Evolutionary conservation across 805 yeast genomes (phyloP).

Genomic region (Candida parachauliodes): DNA sequence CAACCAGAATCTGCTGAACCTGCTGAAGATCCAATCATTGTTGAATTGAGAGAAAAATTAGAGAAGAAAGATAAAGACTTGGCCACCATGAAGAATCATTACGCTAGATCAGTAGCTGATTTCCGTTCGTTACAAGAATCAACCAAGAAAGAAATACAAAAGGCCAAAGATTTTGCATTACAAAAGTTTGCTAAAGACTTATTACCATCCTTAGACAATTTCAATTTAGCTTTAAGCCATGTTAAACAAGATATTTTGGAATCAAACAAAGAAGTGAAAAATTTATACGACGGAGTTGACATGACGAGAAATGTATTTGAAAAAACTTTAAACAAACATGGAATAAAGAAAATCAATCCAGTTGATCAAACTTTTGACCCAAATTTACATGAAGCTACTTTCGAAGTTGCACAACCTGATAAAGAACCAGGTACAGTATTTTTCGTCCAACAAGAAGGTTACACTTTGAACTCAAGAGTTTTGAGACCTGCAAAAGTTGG

Average conservation of each 20-base stretch:
- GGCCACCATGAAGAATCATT: constrained; percentile 79
- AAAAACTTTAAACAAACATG: constrained; percentile 77
- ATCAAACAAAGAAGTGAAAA: constrained; percentile 61
- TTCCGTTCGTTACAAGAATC: constrained; percentile 90
- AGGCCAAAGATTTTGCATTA: constrained; percentile 85
- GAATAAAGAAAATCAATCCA: constrained; percentile 77
- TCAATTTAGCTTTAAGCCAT: constrained; percentile 76
- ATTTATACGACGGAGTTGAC: constrained; percentile 80
- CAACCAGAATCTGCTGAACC: constrained; percentile 11
- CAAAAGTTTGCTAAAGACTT: constrained; percentile 90
- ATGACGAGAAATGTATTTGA: constrained; percentile 87
- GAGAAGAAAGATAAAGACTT: constrained; percentile 65
- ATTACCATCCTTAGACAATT: constrained; percentile 85
- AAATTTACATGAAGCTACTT: constrained; percentile 87
- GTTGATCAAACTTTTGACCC: constrained; percentile 86
- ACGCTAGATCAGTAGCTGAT: constrained; percentile 82
- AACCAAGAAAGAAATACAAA: constrained; percentile 80
- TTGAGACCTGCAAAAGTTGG: constrained; percentile 96
- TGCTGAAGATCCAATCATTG: constrained; percentile 13
- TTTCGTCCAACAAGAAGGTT: constrained; percentile 90
- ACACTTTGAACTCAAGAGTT: constrained; percentile 79
- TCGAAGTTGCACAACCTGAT: constrained; percentile 80
- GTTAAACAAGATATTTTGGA: constrained; percentile 61
- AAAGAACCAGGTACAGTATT: constrained; percentile 91
- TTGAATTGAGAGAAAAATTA: constrained; percentile 49